phyloP scores from a whole-genome alignment of 2,329 filamentous ascomycete species.

The Pestalotiopsis sp. region DNA sequence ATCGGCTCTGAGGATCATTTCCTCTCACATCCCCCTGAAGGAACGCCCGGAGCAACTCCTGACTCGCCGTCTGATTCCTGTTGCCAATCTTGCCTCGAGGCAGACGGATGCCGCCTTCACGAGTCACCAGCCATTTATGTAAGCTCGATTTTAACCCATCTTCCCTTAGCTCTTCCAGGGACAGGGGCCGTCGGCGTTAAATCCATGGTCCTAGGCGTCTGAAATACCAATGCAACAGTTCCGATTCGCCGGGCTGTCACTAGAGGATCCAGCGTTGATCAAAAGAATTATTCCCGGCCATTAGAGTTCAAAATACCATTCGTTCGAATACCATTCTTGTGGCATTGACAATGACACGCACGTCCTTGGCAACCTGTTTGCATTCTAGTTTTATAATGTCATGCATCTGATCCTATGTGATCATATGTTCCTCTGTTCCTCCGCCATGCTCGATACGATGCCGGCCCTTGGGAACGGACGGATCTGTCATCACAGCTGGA shows the following conservation, averaged over 20 bases:
- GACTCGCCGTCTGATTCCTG: neutral
- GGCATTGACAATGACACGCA: no score
- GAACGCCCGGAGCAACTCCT: neutral
- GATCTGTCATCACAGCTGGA: no score
- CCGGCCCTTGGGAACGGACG: no score
- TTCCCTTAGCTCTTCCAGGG: neutral
- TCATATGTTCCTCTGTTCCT: no score
- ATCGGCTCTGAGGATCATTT: no score
- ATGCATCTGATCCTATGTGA: no score
- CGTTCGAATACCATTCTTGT: no score
- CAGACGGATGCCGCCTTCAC: neutral
- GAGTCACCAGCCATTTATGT: neutral
- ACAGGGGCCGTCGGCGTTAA: neutral
- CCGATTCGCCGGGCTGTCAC: neutral
- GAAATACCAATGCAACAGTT: constrained; percentile 7
- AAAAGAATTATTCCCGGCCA: neutral
- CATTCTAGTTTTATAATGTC: no score
- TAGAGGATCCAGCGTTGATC: neutral
- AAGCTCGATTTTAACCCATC: neutral
- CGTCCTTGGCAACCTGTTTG: no score
- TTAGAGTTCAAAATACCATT: neutral
- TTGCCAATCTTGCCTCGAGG: neutral
- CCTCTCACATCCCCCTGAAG: neutral
- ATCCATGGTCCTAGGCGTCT: neutral
- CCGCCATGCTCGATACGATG: no score